Percentiles rank a stretch among this genome's conserved stretches.
These are phyloP conservation scores for Cardamine occulta DNA, from an alignment of 345 rosid genomes.

Conservation along the genomic window DNA sequence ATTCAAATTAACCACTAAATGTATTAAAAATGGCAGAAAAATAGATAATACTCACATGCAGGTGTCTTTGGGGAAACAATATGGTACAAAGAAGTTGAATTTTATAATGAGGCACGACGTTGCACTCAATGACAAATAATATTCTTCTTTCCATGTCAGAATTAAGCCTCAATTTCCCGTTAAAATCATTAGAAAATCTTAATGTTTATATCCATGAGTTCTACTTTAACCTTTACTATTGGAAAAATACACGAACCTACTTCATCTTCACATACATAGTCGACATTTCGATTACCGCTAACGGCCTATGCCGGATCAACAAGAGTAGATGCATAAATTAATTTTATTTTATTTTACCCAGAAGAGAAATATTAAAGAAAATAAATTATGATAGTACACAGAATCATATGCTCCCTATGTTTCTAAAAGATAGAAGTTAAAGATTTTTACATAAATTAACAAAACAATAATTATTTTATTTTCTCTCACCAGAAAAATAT, in stretches of 20 bases:
- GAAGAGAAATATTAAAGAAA: too few relatives aligned
- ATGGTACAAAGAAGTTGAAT: slow-evolving; percentile 19
- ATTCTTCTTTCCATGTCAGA: slow-evolving; percentile 15
- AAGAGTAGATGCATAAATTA: not conserved
- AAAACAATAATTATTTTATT: too few relatives aligned
- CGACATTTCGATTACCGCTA: slow-evolving; percentile 10
- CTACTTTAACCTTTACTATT: not conserved
- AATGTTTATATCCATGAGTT: not conserved
- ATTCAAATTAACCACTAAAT: not conserved
- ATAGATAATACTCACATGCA: not conserved
- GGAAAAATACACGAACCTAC: not conserved
- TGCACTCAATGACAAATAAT: slow-evolving; percentile 11
- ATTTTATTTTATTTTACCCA: not conserved
- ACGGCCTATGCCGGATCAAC: not conserved
- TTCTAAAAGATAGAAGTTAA: too few relatives aligned
- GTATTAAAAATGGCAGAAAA: not conserved
- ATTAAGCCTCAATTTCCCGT: not conserved
- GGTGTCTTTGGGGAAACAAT: not conserved
- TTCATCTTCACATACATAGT: not conserved
- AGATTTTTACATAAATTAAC: too few relatives aligned
- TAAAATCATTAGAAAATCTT: not conserved
- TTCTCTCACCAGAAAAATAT: too few relatives aligned
- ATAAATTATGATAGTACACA: too few relatives aligned
- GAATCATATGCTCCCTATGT: too few relatives aligned
- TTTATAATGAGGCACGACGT: slow-evolving; percentile 24